Evolutionary conservation across 2,329 filamentous ascomycete genomes (phyloP).

Genomic region (Aspergillus sp.): DNA sequence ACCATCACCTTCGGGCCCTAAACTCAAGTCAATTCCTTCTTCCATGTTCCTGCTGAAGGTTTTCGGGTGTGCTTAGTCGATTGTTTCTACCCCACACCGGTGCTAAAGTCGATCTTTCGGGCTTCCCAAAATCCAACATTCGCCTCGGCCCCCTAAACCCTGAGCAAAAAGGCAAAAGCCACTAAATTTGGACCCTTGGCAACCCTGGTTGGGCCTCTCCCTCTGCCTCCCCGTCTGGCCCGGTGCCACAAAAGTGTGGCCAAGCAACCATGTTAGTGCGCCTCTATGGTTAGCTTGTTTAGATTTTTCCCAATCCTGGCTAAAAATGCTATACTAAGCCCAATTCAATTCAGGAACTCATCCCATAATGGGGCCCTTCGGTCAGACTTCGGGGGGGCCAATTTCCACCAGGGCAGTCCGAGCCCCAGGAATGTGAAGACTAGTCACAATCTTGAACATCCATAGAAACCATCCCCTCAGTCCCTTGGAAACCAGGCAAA

Average conservation of each 20-base stretch:
- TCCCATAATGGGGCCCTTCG: no score
- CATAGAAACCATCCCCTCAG: neutral
- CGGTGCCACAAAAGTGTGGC: neutral
- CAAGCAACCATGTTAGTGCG: neutral
- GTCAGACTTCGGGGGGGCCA: neutral
- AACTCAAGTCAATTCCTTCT: neutral
- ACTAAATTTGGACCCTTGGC: neutral
- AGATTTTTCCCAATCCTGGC: neutral
- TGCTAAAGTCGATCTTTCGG: neutral
- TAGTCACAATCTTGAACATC: conserved; percentile 1
- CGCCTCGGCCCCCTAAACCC: neutral
- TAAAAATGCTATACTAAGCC: neutral
- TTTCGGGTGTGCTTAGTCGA: neutral
- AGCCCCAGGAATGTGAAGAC: neutral
- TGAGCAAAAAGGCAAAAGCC: neutral
- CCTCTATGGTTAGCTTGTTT: neutral
- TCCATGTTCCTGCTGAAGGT: no score
- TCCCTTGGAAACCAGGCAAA: neutral
- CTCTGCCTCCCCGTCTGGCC: neutral
- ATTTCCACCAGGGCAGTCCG: neutral
- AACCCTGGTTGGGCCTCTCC: neutral
- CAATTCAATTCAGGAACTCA: neutral
- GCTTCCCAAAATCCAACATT: neutral
- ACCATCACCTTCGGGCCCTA: neutral
- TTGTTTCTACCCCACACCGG: conserved; percentile 6